Evolutionary conservation across 2,329 filamentous ascomycete genomes (phyloP).

Genomic region (Ophiostoma novo-ulmi): DNA sequence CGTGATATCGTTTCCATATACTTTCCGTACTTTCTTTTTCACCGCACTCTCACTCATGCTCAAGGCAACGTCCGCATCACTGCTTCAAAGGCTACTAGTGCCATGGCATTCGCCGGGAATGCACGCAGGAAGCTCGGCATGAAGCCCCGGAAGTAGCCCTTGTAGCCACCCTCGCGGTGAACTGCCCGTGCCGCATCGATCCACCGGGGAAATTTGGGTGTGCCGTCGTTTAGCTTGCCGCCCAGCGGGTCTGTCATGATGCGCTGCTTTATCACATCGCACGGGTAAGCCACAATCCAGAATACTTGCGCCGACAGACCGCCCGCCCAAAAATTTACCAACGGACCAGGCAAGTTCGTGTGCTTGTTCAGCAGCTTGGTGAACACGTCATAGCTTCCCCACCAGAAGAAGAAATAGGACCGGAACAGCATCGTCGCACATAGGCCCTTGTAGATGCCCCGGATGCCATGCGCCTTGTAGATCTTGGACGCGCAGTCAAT

Average conservation of each 20-base stretch:
- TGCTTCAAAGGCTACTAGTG: slow-evolving; percentile 86
- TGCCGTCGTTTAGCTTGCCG: slow-evolving; percentile 60
- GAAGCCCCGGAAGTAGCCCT: slow-evolving; percentile 89
- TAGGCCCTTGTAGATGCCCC: slow-evolving; percentile 81
- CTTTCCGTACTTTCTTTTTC: background rate
- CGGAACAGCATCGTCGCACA: slow-evolving; percentile 81
- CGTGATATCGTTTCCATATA: background rate
- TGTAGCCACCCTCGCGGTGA: slow-evolving; percentile 68
- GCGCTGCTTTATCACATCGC: slow-evolving; percentile 89
- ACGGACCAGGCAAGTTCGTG: slow-evolving; percentile 67
- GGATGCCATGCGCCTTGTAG: slow-evolving; percentile 64
- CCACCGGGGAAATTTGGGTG: slow-evolving; percentile 68
- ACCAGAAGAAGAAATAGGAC: slow-evolving; percentile 96
- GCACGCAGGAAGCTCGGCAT: slow-evolving; percentile 88
- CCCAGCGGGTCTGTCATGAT: slow-evolving; percentile 94
- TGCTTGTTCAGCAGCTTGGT: slow-evolving; percentile 60
- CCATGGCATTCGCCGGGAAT: slow-evolving; percentile 93
- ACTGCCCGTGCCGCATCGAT: slow-evolving; percentile 72
- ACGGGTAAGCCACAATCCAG: slow-evolving; percentile 88
- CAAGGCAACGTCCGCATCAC: slow-evolving; percentile 65
- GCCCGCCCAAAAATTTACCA: slow-evolving; percentile 95
- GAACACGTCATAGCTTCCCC: slow-evolving; percentile 88
- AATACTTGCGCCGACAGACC: slow-evolving; percentile 90
- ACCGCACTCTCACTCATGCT: background rate
- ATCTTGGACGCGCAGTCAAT: slow-evolving; percentile 76